phyloP scores from a whole-genome alignment of 306 rosid genomes.

The Prosopis cineraria region DNA sequence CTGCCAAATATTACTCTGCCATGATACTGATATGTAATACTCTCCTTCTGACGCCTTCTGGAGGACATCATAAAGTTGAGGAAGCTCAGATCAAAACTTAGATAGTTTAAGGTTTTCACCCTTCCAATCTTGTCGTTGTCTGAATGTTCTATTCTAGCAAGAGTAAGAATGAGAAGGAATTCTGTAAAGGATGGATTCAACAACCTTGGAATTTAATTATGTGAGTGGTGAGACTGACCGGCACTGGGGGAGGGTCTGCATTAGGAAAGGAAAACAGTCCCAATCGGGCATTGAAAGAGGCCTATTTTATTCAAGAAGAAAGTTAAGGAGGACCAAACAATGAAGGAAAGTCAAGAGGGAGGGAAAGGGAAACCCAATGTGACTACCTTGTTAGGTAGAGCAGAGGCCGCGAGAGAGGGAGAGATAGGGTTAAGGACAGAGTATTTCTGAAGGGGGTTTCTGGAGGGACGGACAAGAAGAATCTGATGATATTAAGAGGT shows the following conservation, averaged over 20 bases:
- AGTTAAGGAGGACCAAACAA: neutral
- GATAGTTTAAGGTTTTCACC: neutral
- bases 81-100: slow-evolving; percentile 27
- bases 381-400: too few relatives aligned
- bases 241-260: neutral
- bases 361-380: too few relatives aligned
- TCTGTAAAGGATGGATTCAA: neutral
- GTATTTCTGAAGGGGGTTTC: too few relatives aligned
- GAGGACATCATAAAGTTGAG: slow-evolving; percentile 11
- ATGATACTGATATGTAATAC: neutral
- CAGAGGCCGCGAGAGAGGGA: too few relatives aligned
- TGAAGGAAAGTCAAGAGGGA: too few relatives aligned
- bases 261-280: neutral
- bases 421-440: too few relatives aligned
- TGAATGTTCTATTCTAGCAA: neutral
- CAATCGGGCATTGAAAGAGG: neutral
- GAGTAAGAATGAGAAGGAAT: neutral
- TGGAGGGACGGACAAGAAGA: too few relatives aligned
- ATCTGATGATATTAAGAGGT: too few relatives aligned
- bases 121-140: neutral
- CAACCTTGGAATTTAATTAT: neutral
- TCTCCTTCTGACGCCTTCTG: neutral
- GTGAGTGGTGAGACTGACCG: neutral
- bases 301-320: neutral
- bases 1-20: slow-evolving; percentile 28